phyloP scores from a whole-genome alignment of 2,329 filamentous ascomycete genomes.

The Pseudofabraea citricarpa region DNA sequence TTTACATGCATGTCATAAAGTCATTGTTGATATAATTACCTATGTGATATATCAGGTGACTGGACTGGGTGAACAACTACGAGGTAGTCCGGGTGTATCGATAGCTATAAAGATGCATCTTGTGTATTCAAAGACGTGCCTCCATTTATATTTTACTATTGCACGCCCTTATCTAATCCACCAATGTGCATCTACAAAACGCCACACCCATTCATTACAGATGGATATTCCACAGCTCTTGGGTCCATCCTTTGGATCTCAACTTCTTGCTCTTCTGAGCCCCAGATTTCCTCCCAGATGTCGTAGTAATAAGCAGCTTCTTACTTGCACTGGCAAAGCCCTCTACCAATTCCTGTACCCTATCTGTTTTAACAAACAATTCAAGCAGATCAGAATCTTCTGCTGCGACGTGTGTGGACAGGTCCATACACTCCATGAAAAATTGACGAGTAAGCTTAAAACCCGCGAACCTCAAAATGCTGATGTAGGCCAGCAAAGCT shows the following conservation, averaged over 20 bases:
- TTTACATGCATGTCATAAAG: too few species aligned
- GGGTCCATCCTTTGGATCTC: slow-evolving; percentile 57
- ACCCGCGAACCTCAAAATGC: slow-evolving; percentile 74
- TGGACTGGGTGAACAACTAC: too few species aligned
- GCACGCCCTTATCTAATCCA: too few species aligned
- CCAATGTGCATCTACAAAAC: too few species aligned
- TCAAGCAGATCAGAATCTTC: slow-evolving; percentile 61
- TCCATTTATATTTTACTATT: too few species aligned
- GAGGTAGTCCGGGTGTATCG: too few species aligned
- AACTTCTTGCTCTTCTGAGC: slow-evolving; percentile 53
- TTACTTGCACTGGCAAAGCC: slow-evolving; percentile 54
- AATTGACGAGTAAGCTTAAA: slow-evolving; percentile 69
- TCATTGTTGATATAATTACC: too few species aligned
- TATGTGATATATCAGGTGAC: too few species aligned
- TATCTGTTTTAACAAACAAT: slow-evolving; percentile 57
- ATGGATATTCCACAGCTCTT: slow-evolving; percentile 49
- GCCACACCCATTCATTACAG: too few species aligned
- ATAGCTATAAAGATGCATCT: too few species aligned
- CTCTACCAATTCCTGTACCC: slow-evolving; percentile 72
- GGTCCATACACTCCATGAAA: slow-evolving; percentile 80
- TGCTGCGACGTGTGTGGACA: slow-evolving; percentile 71
- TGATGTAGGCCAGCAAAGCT: slow-evolving; percentile 77
- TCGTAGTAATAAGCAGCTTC: slow-evolving; percentile 39
- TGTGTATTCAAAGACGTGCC: too few species aligned
- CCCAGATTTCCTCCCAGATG: slow-evolving; percentile 41